Conservation (phyloP, 108 stramenopile genomes). For the Fragilaria crotonensis region DNA sequence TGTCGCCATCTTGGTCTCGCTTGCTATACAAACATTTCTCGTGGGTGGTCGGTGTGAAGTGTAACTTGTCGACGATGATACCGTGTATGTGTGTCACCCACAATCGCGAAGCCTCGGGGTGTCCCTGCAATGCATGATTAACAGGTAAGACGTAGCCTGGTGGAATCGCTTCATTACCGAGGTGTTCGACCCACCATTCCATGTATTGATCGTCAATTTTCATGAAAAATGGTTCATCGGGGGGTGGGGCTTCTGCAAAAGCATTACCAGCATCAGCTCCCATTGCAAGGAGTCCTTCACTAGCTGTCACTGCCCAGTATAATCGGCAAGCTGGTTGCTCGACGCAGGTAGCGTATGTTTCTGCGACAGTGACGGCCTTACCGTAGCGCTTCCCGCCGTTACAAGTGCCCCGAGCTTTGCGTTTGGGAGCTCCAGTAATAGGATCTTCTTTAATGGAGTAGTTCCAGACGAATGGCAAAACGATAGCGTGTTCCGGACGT, state of each 20-base stretch:
- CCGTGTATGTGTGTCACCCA: slow-evolving; percentile 16
- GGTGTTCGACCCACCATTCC: slow-evolving; percentile 16
- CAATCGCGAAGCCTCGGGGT: slow-evolving; percentile 18
- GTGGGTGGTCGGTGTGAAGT: slow-evolving; percentile 25
- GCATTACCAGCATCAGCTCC: slow-evolving; percentile 34
- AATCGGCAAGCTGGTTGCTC: too few species aligned
- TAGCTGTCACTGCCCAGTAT: too few species aligned
- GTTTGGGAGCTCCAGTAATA: too few species aligned
- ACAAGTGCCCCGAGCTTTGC: too few species aligned
- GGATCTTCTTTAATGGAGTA: too few species aligned
- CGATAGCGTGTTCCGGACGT: too few species aligned
- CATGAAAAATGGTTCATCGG: slow-evolving; percentile 18
- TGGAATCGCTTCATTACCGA: slow-evolving; percentile 9
- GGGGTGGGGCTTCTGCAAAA: slow-evolving; percentile 24
- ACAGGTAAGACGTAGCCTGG: slow-evolving; percentile 13
- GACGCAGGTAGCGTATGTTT: too few species aligned
- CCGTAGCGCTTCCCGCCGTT: too few species aligned
- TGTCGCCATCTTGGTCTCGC: too few species aligned
- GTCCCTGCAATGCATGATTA: slow-evolving; percentile 16
- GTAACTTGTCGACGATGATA: slow-evolving; percentile 18
- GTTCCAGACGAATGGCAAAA: too few species aligned
- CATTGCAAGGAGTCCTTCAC: too few species aligned
- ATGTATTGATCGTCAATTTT: slow-evolving; percentile 18
- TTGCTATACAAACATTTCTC: slow-evolving; percentile 25
- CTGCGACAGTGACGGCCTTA: too few species aligned